Evolutionary conservation across 805 yeast species (phyloP).

Genomic region (Pichia paraexigua): DNA sequence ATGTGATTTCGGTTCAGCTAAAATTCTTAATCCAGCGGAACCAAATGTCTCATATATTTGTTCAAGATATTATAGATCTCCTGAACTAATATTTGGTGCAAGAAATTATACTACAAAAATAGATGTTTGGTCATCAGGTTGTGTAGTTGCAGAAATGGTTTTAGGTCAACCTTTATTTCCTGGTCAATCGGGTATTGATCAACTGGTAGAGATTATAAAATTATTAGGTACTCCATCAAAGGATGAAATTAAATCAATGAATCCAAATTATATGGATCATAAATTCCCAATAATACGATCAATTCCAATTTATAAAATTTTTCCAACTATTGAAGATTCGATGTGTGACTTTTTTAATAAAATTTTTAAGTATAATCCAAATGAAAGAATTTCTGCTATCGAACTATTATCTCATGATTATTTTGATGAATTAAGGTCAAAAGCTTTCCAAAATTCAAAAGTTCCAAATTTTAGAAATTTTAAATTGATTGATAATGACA

Average conservation of each 20-base stretch:
- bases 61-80: slow-evolving; percentile 94
- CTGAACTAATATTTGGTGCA: slow-evolving; percentile 95
- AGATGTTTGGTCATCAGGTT: slow-evolving; percentile 96
- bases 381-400: slow-evolving; percentile 51
- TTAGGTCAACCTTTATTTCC: slow-evolving; percentile 97
- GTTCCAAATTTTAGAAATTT: slow-evolving; percentile 34
- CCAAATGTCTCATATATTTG: slow-evolving; percentile 96
- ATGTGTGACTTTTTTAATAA: slow-evolving; percentile 48
- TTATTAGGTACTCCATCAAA: slow-evolving; percentile 91
- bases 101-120: slow-evolving; percentile 94
- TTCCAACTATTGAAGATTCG: slow-evolving; percentile 47
- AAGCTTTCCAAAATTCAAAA: slow-evolving; percentile 11
- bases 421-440: slow-evolving; percentile 44
- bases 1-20: slow-evolving; percentile 96
- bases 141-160: slow-evolving; percentile 95
- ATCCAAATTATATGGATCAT: slow-evolving; percentile 95
- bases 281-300: slow-evolving; percentile 84
- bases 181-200: slow-evolving; percentile 97
- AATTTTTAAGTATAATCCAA: slow-evolving; percentile 63
- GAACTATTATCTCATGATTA: slow-evolving; percentile 44
- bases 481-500: slow-evolving; percentile 27
- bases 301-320: slow-evolving; percentile 61
- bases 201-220: slow-evolving; percentile 91
- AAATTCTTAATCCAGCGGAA: slow-evolving; percentile 78
- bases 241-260: slow-evolving; percentile 90